These are phyloP conservation scores for Diaporthe humulicola DNA, from an alignment of 2,329 filamentous ascomycete genomes.

Conservation along the genomic window DNA sequence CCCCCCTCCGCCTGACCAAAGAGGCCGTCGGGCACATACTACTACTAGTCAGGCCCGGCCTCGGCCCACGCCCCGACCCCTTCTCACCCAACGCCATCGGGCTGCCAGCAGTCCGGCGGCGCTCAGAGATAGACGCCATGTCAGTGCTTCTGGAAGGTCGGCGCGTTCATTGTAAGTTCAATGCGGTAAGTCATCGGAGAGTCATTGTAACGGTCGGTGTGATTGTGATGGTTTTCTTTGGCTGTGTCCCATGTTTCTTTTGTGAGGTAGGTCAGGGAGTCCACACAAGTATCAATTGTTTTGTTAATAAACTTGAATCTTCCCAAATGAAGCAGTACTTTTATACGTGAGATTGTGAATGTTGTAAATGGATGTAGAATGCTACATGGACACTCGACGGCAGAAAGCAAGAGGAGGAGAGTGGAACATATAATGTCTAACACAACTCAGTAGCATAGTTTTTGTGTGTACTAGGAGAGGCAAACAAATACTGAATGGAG, in stretches of 20 bases:
- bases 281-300: no score
- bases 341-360: not conserved
- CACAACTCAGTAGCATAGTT: not conserved
- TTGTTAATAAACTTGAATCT: not conserved
- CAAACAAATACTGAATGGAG: not conserved
- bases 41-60: not conserved
- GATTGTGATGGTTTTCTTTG: not conserved
- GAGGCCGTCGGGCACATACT: not conserved
- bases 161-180: not conserved
- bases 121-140: not conserved
- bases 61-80: not conserved
- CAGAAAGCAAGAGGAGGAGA: not conserved
- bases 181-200: not conserved
- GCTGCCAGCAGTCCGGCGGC: not conserved
- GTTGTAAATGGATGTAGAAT: not conserved
- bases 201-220: no score
- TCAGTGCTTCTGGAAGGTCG: not conserved
- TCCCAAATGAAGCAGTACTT: no score
- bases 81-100: not conserved
- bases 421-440: not conserved
- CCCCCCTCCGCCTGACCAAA: not conserved
- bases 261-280: not conserved
- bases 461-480: not conserved
- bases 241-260: not conserved
- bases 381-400: not conserved